Evolutionary conservation across 73 alveolate genomes (phyloP).

Genomic region (Stentor coeruleus): DNA sequence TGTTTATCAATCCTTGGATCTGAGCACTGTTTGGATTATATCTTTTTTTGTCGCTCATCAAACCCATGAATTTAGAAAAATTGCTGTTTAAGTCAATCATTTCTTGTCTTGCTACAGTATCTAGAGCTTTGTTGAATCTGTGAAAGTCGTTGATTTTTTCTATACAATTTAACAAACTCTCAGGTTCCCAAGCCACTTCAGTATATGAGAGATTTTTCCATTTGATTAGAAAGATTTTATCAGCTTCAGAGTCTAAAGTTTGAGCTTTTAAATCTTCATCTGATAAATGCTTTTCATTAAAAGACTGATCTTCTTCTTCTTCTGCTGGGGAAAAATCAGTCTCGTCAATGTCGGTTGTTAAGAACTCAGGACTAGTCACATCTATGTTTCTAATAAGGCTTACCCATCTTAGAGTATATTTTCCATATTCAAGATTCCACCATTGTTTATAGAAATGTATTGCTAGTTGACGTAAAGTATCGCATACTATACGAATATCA

Average conservation of each 20-base stretch:
- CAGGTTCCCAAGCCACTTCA: conserved; percentile 80
- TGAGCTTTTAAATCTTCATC: conserved; percentile 35
- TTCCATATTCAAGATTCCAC: conserved; percentile 33
- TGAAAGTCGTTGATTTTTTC: conserved; percentile 51
- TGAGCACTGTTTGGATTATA: conserved; percentile 28
- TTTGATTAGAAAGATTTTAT: conserved; percentile 60
- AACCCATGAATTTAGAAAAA: conserved; percentile 30
- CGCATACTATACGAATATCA: conserved; percentile 57
- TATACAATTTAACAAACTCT: conserved; percentile 41
- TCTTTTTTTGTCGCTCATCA: neutral
- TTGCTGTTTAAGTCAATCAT: conserved; percentile 44
- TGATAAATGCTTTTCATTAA: conserved; percentile 30
- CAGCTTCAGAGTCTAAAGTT: conserved; percentile 24
- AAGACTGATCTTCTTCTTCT: conserved; percentile 17
- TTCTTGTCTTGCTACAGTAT: conserved; percentile 42
- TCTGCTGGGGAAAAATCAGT: conserved; percentile 7
- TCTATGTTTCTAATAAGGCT: conserved; percentile 28
- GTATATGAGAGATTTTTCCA: conserved; percentile 72
- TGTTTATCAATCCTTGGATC: neutral
- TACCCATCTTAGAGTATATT: conserved; percentile 20
- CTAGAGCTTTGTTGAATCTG: conserved; percentile 55
- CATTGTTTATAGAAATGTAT: conserved; percentile 53
- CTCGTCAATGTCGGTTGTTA: neutral
- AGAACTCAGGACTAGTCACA: conserved; percentile 29
- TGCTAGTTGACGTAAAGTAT: conserved; percentile 66